Evolutionary conservation across 768 basidiomycete genomes (phyloP).

Genomic region (Mycena metata): DNA sequence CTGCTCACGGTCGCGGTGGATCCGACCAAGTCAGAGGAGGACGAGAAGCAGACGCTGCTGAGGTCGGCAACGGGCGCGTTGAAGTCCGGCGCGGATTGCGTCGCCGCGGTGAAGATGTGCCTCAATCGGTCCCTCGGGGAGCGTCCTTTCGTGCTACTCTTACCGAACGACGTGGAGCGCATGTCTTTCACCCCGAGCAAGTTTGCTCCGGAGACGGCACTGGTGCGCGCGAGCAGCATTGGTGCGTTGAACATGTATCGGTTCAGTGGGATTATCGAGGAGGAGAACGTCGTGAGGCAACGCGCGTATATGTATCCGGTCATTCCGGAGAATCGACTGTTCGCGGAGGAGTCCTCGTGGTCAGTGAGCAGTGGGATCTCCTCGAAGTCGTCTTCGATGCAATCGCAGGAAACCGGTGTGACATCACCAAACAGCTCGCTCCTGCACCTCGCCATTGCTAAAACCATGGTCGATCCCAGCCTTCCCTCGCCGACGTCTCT

Average conservation of each 20-base stretch:
- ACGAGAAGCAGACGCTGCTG: slow-evolving; percentile 82
- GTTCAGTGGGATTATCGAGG: slow-evolving; percentile 58
- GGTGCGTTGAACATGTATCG: slow-evolving; percentile 54
- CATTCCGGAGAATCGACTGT: slow-evolving; percentile 43
- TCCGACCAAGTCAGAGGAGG: slow-evolving; percentile 76
- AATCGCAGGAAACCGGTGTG: slow-evolving; percentile 62
- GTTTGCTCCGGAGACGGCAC: slow-evolving; percentile 54
- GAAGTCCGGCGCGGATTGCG: slow-evolving; percentile 90
- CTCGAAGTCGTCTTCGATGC: slow-evolving; percentile 59
- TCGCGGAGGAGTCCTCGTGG: slow-evolving; percentile 60
- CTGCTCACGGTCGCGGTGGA: slow-evolving; percentile 70
- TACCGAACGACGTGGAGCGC: slow-evolving; percentile 65
- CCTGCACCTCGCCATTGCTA: slow-evolving; percentile 47
- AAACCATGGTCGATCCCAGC: slow-evolving; percentile 55
- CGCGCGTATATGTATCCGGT: slow-evolving; percentile 60
- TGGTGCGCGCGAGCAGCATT: slow-evolving; percentile 52
- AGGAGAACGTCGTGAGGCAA: slow-evolving; percentile 76
- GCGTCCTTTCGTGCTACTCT: slow-evolving; percentile 73
- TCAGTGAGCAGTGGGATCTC: slow-evolving; percentile 67
- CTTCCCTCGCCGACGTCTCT: slow-evolving; percentile 67
- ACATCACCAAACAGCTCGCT: slow-evolving; percentile 62
- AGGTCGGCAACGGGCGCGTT: slow-evolving; percentile 90
- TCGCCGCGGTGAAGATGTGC: slow-evolving; percentile 87
- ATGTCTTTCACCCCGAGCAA: slow-evolving; percentile 64
- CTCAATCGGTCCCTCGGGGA: slow-evolving; percentile 74